These are phyloP conservation scores for Aspergillus ibericus DNA, from an alignment of 2,329 filamentous ascomycete species.

Conservation along the genomic window DNA sequence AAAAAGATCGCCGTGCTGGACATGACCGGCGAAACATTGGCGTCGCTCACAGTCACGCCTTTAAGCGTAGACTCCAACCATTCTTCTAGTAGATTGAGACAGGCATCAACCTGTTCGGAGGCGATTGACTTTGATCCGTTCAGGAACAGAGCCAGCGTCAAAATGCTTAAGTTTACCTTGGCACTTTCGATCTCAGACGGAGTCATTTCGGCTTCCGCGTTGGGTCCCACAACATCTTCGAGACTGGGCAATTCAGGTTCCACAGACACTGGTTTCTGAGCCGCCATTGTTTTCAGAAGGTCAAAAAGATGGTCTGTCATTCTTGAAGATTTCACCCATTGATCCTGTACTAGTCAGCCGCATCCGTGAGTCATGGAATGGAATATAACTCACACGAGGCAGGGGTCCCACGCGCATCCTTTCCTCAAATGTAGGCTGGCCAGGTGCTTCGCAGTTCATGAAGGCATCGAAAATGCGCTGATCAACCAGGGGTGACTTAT, in stretches of 20 bases:
- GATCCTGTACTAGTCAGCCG: slow-evolving; percentile 32
- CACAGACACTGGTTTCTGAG: slow-evolving; percentile 32
- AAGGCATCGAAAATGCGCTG: slow-evolving; percentile 41
- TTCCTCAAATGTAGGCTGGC: slow-evolving; percentile 38
- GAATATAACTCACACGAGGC: slow-evolving; percentile 33
- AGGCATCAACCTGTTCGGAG: slow-evolving; percentile 29
- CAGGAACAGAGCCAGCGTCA: slow-evolving; percentile 35
- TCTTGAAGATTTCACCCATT: slow-evolving; percentile 37
- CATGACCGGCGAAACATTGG: slow-evolving; percentile 22
- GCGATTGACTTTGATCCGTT: slow-evolving; percentile 34
- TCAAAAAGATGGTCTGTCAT: slow-evolving; percentile 39
- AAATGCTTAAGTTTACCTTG: slow-evolving; percentile 35
- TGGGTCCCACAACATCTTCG: slow-evolving; percentile 25
- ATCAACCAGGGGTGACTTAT: slow-evolving; percentile 32
- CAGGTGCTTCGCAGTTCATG: slow-evolving; percentile 42
- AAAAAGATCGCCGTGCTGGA: slow-evolving; percentile 28
- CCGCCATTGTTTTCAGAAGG: slow-evolving; percentile 31
- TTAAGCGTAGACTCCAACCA: slow-evolving; percentile 32
- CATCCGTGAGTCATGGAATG: neutral
- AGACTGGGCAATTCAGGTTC: slow-evolving; percentile 30
- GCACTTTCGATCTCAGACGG: slow-evolving; percentile 33
- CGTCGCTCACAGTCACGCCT: slow-evolving; percentile 22
- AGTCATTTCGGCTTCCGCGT: slow-evolving; percentile 36
- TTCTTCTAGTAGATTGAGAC: slow-evolving; percentile 31
- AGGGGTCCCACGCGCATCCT: slow-evolving; percentile 40